Evolutionary conservation across 441 rosid genomes (phyloP).

Genomic region (Aleurites moluccanus): DNA sequence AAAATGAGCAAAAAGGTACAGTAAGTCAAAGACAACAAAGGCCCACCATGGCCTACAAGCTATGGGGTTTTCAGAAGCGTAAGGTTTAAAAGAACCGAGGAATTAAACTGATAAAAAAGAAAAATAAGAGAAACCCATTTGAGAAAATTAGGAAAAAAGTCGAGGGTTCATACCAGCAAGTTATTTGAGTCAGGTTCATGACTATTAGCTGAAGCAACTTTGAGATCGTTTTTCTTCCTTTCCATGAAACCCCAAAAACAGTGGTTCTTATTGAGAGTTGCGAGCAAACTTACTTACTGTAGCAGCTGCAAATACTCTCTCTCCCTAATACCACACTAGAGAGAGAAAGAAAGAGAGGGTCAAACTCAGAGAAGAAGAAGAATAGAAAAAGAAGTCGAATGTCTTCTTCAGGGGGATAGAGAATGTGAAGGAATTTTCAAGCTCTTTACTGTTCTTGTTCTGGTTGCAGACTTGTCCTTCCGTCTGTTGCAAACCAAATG

Average conservation of each 20-base stretch:
- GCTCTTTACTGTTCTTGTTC: no score
- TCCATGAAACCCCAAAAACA: slow-evolving; percentile 25
- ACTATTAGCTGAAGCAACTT: slow-evolving; percentile 14
- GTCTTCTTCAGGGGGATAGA: neutral
- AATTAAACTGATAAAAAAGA: neutral
- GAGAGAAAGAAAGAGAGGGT: neutral
- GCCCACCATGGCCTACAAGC: slow-evolving; percentile 13
- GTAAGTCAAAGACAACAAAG: neutral
- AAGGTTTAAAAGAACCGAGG: neutral
- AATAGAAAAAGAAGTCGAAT: neutral
- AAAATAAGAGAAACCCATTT: neutral
- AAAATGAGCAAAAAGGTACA: neutral
- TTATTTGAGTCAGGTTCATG: slow-evolving; percentile 28
- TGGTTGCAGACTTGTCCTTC: no score
- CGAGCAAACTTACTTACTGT: neutral
- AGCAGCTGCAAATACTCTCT: neutral
- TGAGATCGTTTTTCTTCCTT: slow-evolving; percentile 29
- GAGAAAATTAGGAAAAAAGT: neutral
- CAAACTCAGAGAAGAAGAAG: neutral
- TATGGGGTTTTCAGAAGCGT: neutral
- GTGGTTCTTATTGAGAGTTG: neutral
- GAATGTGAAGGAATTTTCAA: neutral
- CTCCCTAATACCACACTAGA: no score
- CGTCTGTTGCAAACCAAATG: neutral
- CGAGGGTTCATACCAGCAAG: slow-evolving; percentile 24